These are phyloP conservation scores for Biscutella laevigata DNA, from an alignment of 441 rosid genomes.

Conservation along the genomic window DNA sequence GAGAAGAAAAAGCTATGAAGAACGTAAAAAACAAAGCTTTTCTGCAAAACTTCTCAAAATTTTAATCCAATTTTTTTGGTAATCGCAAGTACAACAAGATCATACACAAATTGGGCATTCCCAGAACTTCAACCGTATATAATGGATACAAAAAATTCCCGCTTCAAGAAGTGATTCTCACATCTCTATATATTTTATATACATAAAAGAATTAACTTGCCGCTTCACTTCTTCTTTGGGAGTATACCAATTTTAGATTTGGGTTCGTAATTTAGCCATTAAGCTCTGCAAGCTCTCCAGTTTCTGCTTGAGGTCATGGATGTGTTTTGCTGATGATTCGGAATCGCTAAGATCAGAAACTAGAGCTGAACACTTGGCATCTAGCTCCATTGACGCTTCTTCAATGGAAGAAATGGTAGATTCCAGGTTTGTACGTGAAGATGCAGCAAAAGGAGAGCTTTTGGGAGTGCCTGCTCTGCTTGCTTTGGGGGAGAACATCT, in stretches of 20 bases:
- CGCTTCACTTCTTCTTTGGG: constrained; percentile 9
- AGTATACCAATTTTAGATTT: constrained; percentile 31
- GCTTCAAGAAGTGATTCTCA: constrained; percentile 12
- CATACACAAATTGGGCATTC: constrained; percentile 11
- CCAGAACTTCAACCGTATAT: not conserved
- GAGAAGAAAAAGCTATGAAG: constrained; percentile 3
- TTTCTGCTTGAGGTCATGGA: constrained; percentile 52
- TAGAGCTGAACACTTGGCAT: constrained; percentile 51
- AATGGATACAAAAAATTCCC: constrained; percentile 13
- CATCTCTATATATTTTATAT: constrained; percentile 36
- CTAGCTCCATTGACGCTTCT: constrained; percentile 57
- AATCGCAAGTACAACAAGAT: not conserved
- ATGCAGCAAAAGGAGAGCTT: constrained; percentile 29
- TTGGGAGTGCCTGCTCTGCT: constrained; percentile 36
- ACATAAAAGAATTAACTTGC: constrained; percentile 39
- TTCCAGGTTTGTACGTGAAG: constrained; percentile 20
- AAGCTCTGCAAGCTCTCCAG: constrained; percentile 59
- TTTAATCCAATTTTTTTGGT: constrained; percentile 8
- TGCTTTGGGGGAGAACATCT: constrained; percentile 53
- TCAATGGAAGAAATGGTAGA: constrained; percentile 62
- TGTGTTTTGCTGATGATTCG: constrained; percentile 30
- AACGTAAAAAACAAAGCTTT: not conserved
- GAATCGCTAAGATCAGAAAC: constrained; percentile 31
- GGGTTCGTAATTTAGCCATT: constrained; percentile 48
- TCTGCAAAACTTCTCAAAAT: constrained; percentile 4